phyloP scores from a whole-genome alignment of 2,329 filamentous ascomycete genomes.

The Endoconidiophora laricicola region DNA sequence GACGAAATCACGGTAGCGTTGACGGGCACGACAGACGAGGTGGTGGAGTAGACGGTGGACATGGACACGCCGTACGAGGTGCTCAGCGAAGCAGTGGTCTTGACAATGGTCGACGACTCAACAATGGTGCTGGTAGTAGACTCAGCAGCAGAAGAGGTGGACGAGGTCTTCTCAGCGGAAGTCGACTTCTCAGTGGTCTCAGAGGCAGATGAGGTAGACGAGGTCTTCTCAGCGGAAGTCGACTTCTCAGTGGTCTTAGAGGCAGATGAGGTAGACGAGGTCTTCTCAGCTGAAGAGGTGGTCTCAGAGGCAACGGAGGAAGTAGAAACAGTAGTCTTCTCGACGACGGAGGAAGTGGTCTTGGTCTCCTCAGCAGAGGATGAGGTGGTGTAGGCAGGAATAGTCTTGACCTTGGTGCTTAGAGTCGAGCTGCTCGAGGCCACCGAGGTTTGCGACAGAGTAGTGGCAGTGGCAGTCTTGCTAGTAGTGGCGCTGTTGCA shows the following conservation, averaged over 20 bases:
- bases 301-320: slow-evolving; percentile 5
- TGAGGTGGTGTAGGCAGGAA: background rate
- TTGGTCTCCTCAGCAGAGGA: slow-evolving; percentile 16
- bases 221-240: background rate
- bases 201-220: slow-evolving; percentile 3
- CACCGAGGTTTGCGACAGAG: slow-evolving; percentile 14
- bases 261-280: slow-evolving; percentile 13
- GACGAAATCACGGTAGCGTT: slow-evolving; percentile 10
- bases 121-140: slow-evolving; percentile 15
- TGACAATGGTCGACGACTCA: slow-evolving; percentile 18
- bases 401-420: slow-evolving; percentile 11
- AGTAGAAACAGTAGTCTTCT: background rate
- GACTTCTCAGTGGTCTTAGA: slow-evolving; percentile 14
- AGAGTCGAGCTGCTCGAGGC: slow-evolving; percentile 13
- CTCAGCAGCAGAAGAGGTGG: slow-evolving; percentile 7
- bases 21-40: slow-evolving; percentile 10
- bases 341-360: slow-evolving; percentile 13
- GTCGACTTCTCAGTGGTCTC: slow-evolving; percentile 12
- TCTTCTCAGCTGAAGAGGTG: slow-evolving; percentile 11
- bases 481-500: slow-evolving; percentile 29
- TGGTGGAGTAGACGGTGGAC: slow-evolving; percentile 9
- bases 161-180: background rate
- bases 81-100: slow-evolving; percentile 12
- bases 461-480: slow-evolving; percentile 13
- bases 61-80: slow-evolving; percentile 8